Base-by-base conservation (phyloP, 2,329 filamentous ascomycete species). In the Bipolaris bicolor region DNA sequence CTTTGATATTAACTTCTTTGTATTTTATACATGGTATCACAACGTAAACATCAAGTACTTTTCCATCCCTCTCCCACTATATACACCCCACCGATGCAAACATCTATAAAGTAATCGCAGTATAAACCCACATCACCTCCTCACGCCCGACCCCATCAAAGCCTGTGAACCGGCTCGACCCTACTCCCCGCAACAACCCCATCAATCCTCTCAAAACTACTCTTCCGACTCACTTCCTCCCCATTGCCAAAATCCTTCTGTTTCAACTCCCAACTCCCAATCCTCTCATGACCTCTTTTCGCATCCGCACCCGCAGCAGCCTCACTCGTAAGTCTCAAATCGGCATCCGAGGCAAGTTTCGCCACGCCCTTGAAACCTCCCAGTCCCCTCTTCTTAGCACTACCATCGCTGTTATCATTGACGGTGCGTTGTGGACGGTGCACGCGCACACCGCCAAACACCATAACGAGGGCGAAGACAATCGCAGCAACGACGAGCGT, bases 191-290 rank as follows among this genome's bases (percentile, higher is more conserved):
- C 73, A 71, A 68, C 74, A 71, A 65, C 76, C 18, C 74, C 74
- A 55, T 80, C 77, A 43, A 80, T 78, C 7, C 77, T 77, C 52
- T 82, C 80, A 57, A 81, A 79, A 60, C 80, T 82, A 49, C 73
- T 76, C 63, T 61, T 60, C 54, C 66, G 51, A 62, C 67, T 75
- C 64, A 56, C 64, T 22, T 63, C 69, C 3, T 59, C 66, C 58
- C 24, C 39, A 68, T 62, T 33, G 60, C 69, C 70, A 53, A 67
- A 64, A 61, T 74, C 68, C 54, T 75, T 74, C 51, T 78, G 77
- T 37, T 68, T 58, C 71, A 86, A 70, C 67, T 86, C 84, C 84
- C 84, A 87, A 58, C 84, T 86, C 0, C 82, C 84, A 16, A 81
- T 76, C 41, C 84, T 74, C 71, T 86, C 84, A 67, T 86, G 80